Evolutionary conservation across 2,329 filamentous ascomycete species (phyloP), one percentile per base, ranked within the genome.

Genomic region (Pyrenophora seminiperda): DNA sequence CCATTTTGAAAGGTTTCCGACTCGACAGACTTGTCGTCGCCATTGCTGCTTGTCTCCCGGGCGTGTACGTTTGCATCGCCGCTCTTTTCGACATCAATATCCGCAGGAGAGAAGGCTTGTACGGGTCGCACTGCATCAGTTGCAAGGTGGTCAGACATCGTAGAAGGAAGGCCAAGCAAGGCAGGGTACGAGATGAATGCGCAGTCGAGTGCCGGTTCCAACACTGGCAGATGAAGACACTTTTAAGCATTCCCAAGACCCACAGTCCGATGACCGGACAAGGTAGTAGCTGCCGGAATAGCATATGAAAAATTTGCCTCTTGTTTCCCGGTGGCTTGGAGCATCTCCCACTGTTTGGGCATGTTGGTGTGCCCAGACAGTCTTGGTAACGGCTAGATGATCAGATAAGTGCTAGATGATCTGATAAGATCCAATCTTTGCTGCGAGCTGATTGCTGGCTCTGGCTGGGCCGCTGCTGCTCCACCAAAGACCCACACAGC

Each of bases 1-100:
- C 75, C 75, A 22, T 66, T 53, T 29, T 75, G 70, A 39, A 68
- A 72, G 3, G 66, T 59, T 13, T 65, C 58, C n/a, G 65, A 65
- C 19, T 64, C 58, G 27, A 52, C 53, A 17, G 58, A 55, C 36
- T 60, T 57, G 18, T 50, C 51, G 10, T 54, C 52, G 10, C 42
- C 49, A 24, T 55, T 48, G 22, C 52, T 58, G 39, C 29, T 39
- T 14, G 31, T 48, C 5, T 60, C 54, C 7, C 49, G 50, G 14
- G 51, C 24, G 14, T 38, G 34, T 20, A 51, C 24, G 7, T 50
- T 40, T 5, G 34, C 30, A 7, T 59, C 41, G 3, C 44, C 32
- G 9, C 24, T 61, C 54, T 68, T 67, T 41, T 68, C 65, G 3
- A 60, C 41, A 33, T 66, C 65, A 13, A 54, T 22, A 5, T 50